phyloP scores from a whole-genome alignment of 371 early-diverging fungal species.

The Mucor indicus region DNA sequence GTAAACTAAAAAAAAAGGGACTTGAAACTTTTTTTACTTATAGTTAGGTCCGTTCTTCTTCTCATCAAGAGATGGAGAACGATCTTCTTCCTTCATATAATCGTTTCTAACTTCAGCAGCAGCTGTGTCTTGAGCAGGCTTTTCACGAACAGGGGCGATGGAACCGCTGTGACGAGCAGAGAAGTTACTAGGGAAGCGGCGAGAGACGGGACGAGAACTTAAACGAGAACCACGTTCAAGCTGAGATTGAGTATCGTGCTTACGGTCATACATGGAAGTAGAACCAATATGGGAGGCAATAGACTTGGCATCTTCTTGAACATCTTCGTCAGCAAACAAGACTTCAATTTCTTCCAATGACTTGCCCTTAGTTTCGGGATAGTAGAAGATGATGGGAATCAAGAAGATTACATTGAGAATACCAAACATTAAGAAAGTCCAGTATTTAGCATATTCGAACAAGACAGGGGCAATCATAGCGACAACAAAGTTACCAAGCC shows the following conservation, averaged over 20 bases:
- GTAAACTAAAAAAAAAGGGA: no score
- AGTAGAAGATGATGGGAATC: conserved; percentile 44
- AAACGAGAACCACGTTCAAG: conserved; percentile 27
- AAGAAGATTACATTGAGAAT: conserved; percentile 34
- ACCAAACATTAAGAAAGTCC: conserved; percentile 60
- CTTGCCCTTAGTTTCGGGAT: conserved; percentile 56
- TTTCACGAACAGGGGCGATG: conserved; percentile 17
- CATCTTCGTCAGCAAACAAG: conserved; percentile 40
- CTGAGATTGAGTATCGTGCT: conserved; percentile 30
- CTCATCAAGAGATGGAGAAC: no score
- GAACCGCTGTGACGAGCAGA: conserved; percentile 24
- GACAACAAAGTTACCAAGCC: conserved; percentile 57
- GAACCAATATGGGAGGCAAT: conserved; percentile 36
- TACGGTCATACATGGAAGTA: conserved; percentile 32
- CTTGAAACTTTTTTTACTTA: no score
- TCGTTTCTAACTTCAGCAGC: conserved; percentile 37
- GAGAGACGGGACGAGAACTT: conserved; percentile 40
- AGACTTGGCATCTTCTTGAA: conserved; percentile 37
- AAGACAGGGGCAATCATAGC: conserved; percentile 44
- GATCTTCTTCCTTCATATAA: conserved; percentile 20
- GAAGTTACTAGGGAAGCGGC: conserved; percentile 40
- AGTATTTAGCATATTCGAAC: conserved; percentile 35
- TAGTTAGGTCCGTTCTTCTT: conserved; percentile 44
- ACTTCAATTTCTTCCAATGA: conserved; percentile 60
- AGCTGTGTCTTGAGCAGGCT: conserved; percentile 24